Percentiles rank a stretch among this genome's conserved stretches.
Evolutionary conservation across 805 yeast species (phyloP).

Genomic region (Pichia membranifaciens): DNA sequence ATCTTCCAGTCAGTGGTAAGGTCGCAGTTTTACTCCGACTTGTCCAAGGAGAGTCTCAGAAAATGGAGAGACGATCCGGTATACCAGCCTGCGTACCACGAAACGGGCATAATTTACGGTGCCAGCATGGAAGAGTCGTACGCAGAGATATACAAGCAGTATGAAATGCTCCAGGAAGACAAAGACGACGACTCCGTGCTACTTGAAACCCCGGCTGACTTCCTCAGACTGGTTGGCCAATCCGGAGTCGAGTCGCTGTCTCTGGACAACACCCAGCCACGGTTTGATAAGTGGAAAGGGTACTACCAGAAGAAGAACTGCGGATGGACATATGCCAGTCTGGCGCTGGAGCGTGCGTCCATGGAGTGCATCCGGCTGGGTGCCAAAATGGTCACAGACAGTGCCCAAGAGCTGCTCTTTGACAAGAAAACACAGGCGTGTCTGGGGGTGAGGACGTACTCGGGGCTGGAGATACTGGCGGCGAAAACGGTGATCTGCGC

Average conservation of each 20-base stretch:
- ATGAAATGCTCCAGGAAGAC: background rate
- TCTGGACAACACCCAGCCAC: no score
- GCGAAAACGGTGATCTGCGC: background rate
- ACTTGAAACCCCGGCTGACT: background rate
- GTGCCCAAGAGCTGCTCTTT: background rate
- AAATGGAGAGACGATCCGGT: background rate
- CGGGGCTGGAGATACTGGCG: background rate
- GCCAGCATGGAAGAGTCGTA: background rate
- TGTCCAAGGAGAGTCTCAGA: background rate
- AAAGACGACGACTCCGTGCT: background rate
- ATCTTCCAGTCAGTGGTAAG: background rate
- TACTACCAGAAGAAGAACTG: background rate
- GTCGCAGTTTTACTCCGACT: background rate
- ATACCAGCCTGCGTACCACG: background rate
- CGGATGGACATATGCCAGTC: background rate
- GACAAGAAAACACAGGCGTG: background rate
- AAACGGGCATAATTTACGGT: background rate
- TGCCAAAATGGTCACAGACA: background rate
- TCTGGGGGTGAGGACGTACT: background rate
- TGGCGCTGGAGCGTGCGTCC: background rate
- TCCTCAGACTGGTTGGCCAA: background rate
- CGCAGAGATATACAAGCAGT: background rate
- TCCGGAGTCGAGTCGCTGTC: no score
- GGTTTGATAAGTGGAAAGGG: slow-evolving; percentile 1
- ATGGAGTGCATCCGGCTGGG: background rate